Conservation (phyloP, 768 basidiomycete genomes). For the Trichaptum fuscoviolaceum region DNA sequence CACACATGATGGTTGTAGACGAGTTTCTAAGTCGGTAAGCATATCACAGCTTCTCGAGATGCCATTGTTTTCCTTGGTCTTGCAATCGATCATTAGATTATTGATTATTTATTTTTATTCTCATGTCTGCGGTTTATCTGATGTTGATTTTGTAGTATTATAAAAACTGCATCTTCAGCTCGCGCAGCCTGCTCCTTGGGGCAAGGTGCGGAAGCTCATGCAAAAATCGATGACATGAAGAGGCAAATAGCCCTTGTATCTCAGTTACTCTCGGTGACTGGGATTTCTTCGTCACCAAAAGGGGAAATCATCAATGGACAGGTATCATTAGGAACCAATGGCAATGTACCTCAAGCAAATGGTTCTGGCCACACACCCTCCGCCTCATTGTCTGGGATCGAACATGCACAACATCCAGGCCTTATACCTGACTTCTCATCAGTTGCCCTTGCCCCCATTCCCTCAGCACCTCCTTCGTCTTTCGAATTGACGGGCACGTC, state of each 20-base stretch:
- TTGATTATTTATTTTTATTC: constrained; percentile 14
- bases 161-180: constrained; percentile 54
- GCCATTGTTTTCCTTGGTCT: constrained; percentile 25
- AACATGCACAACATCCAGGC: constrained; percentile 1
- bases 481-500: constrained; percentile 12
- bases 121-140: constrained; percentile 22
- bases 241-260: constrained; percentile 48
- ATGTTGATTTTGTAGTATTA: constrained; percentile 40
- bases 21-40: constrained; percentile 52
- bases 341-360: not conserved
- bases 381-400: not conserved
- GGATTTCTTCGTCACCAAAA: constrained; percentile 17
- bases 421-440: not conserved
- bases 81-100: constrained; percentile 33
- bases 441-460: constrained; percentile 9
- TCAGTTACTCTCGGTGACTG: constrained; percentile 45
- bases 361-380: constrained; percentile 1
- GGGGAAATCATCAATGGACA: not conserved
- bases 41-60: constrained; percentile 16
- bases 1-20: constrained; percentile 45
- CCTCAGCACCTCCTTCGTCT: constrained; percentile 15
- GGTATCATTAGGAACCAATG: not conserved
- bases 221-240: constrained; percentile 51
- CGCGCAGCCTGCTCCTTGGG: constrained; percentile 42
- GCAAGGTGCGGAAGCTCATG: constrained; percentile 43